These are phyloP conservation scores for Salix koriyanagi DNA, from an alignment of 345 rosid genomes.

Conservation along the genomic window DNA sequence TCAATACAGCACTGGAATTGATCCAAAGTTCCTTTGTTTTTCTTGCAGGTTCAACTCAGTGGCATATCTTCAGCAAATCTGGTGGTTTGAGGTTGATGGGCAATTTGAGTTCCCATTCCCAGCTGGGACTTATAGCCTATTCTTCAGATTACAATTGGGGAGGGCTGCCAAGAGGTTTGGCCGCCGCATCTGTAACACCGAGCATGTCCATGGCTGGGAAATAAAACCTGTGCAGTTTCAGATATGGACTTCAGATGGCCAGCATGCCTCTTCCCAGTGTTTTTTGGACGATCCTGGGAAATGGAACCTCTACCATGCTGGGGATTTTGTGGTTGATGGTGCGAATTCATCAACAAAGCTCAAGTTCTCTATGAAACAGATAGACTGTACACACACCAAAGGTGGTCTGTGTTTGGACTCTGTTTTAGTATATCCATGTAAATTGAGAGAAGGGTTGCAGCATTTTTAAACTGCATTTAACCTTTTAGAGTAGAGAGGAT, in stretches of 20 bases:
- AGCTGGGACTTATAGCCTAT: conserved; percentile 63
- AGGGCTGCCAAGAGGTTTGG: conserved; percentile 59
- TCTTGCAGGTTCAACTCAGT: conserved; percentile 53
- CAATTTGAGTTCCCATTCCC: conserved; percentile 79
- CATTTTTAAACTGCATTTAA: conserved; percentile 42
- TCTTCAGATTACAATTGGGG: conserved; percentile 77
- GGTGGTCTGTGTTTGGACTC: conserved; percentile 85
- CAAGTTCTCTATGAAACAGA: conserved; percentile 74
- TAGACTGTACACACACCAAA: conserved; percentile 92
- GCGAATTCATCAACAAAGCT: conserved; percentile 29
- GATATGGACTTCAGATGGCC: conserved; percentile 72
- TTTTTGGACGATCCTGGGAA: conserved; percentile 51
- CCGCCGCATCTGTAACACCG: conserved; percentile 60
- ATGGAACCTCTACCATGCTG: conserved; percentile 71
- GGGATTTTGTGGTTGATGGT: conserved; percentile 59
- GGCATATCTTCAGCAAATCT: conserved; percentile 88
- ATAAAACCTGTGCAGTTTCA: conserved; percentile 73
- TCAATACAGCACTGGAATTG: conserved; percentile 9
- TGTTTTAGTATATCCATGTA: conserved; percentile 57
- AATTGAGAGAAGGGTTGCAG: conserved; percentile 37
- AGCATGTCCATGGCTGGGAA: conserved; percentile 90
- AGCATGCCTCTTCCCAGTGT: conserved; percentile 46
- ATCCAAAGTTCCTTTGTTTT: conserved; percentile 10
- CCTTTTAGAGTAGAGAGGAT: conserved; percentile 17
- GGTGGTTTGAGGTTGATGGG: conserved; percentile 96